Evolutionary conservation across 2,329 filamentous ascomycete genomes (phyloP).

Genomic region (Chrysoporthe deuterocubensis): DNA sequence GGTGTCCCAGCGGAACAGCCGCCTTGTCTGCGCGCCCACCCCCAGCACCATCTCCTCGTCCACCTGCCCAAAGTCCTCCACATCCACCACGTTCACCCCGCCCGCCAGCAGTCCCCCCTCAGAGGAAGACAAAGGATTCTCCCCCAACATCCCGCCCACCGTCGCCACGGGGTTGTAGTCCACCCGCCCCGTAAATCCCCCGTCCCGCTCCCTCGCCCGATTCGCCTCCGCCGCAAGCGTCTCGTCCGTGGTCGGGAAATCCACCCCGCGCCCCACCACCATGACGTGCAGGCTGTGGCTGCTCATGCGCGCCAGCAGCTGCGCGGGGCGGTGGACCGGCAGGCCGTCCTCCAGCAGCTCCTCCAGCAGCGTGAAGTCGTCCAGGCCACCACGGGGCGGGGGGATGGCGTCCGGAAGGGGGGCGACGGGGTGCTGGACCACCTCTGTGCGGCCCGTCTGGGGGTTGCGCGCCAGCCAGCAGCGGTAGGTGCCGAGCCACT

Average conservation of each 20-base stretch:
- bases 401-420: neutral
- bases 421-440: conserved; percentile 4
- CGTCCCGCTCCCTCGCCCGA: no score
- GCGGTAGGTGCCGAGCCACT: conserved; percentile 12
- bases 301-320: conserved; percentile 5
- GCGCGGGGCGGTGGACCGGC: conserved; percentile 2
- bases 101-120: no score
- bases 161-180: conserved; percentile 6
- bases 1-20: conserved; percentile 10
- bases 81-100: conserved; percentile 14
- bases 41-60: neutral
- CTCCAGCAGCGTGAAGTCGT: conserved; percentile 20
- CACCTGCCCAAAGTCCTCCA: conserved; percentile 1
- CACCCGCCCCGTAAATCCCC: neutral
- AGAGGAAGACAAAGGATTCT: no score
- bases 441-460: neutral
- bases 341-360: conserved; percentile 7
- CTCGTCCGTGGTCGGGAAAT: neutral
- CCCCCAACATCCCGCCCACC: neutral
- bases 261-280: neutral
- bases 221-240: neutral
- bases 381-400: conserved; percentile 1
- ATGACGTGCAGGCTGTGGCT: conserved; percentile 16
- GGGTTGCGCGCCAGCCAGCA: neutral
- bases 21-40: neutral